These are phyloP conservation scores for Hemisphaericaspora nanyangensis DNA, from an alignment of 805 yeast genomes.

Conservation along the genomic window DNA sequence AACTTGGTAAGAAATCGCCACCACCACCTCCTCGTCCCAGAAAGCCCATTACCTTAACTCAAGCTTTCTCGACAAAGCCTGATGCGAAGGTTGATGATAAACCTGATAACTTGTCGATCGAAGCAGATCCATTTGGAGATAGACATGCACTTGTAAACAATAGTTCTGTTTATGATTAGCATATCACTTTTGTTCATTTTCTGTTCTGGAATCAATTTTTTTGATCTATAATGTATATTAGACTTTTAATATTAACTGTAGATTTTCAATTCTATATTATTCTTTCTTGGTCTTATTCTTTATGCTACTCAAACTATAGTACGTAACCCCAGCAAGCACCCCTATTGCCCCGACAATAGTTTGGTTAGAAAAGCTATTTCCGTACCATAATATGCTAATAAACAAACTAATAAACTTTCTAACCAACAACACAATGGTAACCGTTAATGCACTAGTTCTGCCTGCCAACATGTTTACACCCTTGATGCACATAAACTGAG, in stretches of 20 bases:
- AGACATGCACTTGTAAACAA: slow-evolving; percentile 16
- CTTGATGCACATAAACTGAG: slow-evolving; percentile 48
- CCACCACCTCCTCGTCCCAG: slow-evolving; percentile 30
- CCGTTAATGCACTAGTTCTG: slow-evolving; percentile 55
- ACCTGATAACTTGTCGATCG: slow-evolving; percentile 18
- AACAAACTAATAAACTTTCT: slow-evolving; percentile 60
- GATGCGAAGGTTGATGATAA: slow-evolving; percentile 11
- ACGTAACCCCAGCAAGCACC: slow-evolving; percentile 53
- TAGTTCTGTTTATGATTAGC: slow-evolving; percentile 15
- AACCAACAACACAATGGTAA: slow-evolving; percentile 55
- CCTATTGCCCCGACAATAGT: slow-evolving; percentile 45
- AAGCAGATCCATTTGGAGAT: slow-evolving; percentile 41
- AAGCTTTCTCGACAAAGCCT: not conserved
- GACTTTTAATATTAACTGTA: not conserved
- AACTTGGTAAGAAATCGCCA: slow-evolving; percentile 14
- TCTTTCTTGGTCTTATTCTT: slow-evolving; percentile 9
- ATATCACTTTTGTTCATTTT: not conserved
- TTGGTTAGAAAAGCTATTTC: slow-evolving; percentile 35
- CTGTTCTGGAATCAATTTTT: not conserved
- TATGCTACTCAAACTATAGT: slow-evolving; percentile 3
- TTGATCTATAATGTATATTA: not conserved
- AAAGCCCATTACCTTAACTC: slow-evolving; percentile 13
- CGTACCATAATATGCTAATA: slow-evolving; percentile 52
- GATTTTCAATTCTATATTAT: not conserved
- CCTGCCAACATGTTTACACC: slow-evolving; percentile 67